phyloP scores from a whole-genome alignment of 2,329 filamentous ascomycete genomes.

The Colletotrichum acutatum region DNA sequence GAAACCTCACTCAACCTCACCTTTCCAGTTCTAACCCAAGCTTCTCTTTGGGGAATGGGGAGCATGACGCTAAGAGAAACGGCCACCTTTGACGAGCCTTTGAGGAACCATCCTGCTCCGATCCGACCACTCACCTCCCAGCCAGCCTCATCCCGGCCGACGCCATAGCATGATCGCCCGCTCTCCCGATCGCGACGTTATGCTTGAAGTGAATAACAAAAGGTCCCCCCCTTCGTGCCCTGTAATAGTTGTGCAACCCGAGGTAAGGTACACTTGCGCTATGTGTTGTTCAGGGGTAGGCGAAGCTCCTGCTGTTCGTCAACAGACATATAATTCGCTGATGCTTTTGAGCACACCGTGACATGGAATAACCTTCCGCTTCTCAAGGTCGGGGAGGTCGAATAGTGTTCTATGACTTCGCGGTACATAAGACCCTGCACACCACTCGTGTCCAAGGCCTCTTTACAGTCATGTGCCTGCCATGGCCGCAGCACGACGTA shows the following conservation, averaged over 20 bases:
- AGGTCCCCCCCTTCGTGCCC: not conserved
- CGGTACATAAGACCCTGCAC: not conserved
- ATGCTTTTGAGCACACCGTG: not conserved
- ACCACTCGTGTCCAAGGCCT: not conserved
- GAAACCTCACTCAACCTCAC: conserved; percentile 2
- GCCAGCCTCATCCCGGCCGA: not conserved
- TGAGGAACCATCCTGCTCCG: not conserved
- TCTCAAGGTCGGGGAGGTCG: not conserved
- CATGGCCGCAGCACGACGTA: not conserved
- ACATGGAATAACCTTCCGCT: not conserved
- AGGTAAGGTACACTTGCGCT: not conserved
- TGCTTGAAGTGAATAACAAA: conserved; percentile 4
- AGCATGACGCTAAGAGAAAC: not conserved
- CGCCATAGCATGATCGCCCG: not conserved
- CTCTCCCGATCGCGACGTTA: not conserved
- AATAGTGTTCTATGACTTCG: not conserved
- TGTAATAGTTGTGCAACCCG: not conserved
- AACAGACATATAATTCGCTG: not conserved
- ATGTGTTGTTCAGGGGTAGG: not conserved
- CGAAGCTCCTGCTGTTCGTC: not conserved
- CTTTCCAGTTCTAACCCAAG: not conserved
- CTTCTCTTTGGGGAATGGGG: not conserved
- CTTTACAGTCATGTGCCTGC: not conserved
- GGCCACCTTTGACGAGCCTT: not conserved
- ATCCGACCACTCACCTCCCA: not conserved